Evolutionary conservation across 306 rosid species (phyloP), one percentile per base, ranked within the genome.

Genomic region (Pyrus betulifolia): DNA sequence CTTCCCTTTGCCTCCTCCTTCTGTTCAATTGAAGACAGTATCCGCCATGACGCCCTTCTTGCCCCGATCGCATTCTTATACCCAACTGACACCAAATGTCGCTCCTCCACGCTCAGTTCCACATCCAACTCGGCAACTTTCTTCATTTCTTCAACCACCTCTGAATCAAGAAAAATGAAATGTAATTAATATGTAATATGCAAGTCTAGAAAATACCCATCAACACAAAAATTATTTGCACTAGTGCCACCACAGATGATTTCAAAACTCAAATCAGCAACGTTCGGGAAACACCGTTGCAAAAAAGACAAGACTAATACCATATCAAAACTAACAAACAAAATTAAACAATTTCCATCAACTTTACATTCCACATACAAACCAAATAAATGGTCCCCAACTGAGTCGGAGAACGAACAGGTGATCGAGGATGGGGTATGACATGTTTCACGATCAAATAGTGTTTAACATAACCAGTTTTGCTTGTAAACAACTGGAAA

Each of bases 131-230:
- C 76, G 8, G 86, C 78, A 38, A 82, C 72, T 73, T 76, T 85
- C 82, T 79, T 82, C 84, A 82, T 85, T n/a, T 77, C 80, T 75
- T 85, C 86, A 76, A 85, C 81, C 82, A 85, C 79, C 54, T 85
- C 88, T 85, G 78, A 25, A 69, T 55, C 82, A 73, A 18, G 38
- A 54, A 72, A 76, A 61, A 25, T 25, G 17, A 28, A 62, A 2
- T 58, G 0, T 18, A 3, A 69, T 28, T 65, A 51, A 57, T 28
- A 55, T 71, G 67, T 38, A 44, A 2, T 21, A 54, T 4, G 27
- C 42, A 70, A 67, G 61, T 30, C 33, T 5, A n/a, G 28, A 10
- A 57, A 3, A 21, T 23, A 57, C 62, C 11, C 28, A n/a, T 38
- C 42, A n/a, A n/a, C 11, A 4, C 15, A 57, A n/a, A 57, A 57